A percentile compares a stretch with the other conserved stretches of the same genome.
Conservation (phyloP, 768 basidiomycete genomes). For the Rhodotorula diobovata region DNA sequence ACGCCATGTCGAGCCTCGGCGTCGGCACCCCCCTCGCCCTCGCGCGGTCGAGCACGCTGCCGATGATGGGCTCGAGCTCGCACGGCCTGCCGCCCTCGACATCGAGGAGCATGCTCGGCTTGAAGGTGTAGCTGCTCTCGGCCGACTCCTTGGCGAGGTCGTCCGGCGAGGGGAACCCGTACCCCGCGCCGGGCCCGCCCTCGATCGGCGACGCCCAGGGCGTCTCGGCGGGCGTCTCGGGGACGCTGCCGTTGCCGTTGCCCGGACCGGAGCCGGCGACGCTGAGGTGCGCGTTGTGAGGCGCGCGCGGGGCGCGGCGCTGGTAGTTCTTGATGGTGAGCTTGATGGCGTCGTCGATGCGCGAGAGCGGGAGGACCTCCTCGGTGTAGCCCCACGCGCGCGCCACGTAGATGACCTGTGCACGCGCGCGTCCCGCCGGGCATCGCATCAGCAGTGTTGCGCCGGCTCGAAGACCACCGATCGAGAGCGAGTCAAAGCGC, state of each 20-base stretch:
- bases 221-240: slow-evolving; percentile 16
- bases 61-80: slow-evolving; percentile 39
- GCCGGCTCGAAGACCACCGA: too few species aligned
- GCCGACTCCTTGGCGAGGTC: neutral
- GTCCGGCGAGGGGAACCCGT: slow-evolving; percentile 13
- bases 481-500: neutral
- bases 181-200: neutral
- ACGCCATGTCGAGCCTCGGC: slow-evolving; percentile 30
- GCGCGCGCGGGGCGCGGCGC: neutral
- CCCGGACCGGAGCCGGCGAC: too few species aligned
- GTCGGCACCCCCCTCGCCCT: slow-evolving; percentile 33
- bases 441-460: too few species aligned
- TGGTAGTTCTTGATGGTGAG: slow-evolving; percentile 33
- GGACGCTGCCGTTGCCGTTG: neutral
- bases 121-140: slow-evolving; percentile 28
- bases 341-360: slow-evolving; percentile 29
- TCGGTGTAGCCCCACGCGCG: slow-evolving; percentile 35
- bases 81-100: slow-evolving; percentile 33
- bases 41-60: slow-evolving; percentile 31
- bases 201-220: slow-evolving; percentile 8
- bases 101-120: slow-evolving; percentile 38
- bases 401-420: slow-evolving; percentile 31
- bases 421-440: too few species aligned
- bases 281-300: too few species aligned
- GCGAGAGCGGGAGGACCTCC: slow-evolving; percentile 19